Base-by-base conservation (phyloP, 2,329 filamentous ascomycete genomes). In the Trichoderma endophyticum region DNA sequence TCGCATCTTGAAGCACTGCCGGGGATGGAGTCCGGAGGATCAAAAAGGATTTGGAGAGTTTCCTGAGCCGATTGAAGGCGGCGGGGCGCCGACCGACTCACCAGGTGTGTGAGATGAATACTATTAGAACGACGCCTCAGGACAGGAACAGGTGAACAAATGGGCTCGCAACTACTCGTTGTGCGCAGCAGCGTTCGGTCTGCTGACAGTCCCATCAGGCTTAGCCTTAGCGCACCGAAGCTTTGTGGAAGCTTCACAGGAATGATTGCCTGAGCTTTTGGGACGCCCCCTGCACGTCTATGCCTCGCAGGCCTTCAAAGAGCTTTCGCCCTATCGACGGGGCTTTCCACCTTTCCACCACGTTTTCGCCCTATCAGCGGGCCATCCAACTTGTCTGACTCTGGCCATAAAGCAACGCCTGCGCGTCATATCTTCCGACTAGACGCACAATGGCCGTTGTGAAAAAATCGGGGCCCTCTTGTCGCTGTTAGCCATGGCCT, bases 141-240 rank as follows among this genome's bases (percentile, higher is more conserved):
- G 51, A 30, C 48, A n/a, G 26, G 62, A n/a, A 43, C n/a, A 28
- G 36, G 34, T 21, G 18, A 57, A 67, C 24, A 21, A 43, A 11
- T 9, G 3, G n/a, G 67, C 11, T 62, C 30, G 39, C 26, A 51
- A 36, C 57, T 21, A 11, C 14, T 24, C 24, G 39, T n/a, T 9
- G 39, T 43, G 28, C 39, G 65, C 54, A 57, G 64, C 54, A 60
- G 24, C 36, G 54, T 48, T 62, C 57, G 67, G 57, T 70, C 67
- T 70, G 67, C 67, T 70, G 67, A 70, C 67, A 24, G 54, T 21
- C 62, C 63, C 30, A 34, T 66, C 43, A 54, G 56, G 56, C 67
- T 26, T 36, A 32, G 43, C 32, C 66, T 24, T 34, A 34, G 51
- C 39, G 39, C 32, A 67, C 32, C 26, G 67, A 70, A 70, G 57